These are phyloP conservation scores for Chlorella vulgaris DNA, from an alignment of 139 green algal species.

Conservation along the genomic window DNA sequence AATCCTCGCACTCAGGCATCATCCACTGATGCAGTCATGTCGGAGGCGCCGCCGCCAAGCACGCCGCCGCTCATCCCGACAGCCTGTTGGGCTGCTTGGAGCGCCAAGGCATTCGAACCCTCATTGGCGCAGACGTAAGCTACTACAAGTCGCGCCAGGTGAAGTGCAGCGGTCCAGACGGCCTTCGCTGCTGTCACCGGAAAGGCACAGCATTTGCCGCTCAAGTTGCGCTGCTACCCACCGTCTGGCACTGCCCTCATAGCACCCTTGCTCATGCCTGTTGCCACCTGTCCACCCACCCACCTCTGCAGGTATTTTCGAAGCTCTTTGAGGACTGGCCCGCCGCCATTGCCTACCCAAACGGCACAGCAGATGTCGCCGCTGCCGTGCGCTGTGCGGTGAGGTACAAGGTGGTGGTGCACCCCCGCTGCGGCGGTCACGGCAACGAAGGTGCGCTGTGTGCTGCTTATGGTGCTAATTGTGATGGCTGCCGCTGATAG, in stretches of 20 bases:
- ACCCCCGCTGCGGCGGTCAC: slow-evolving; percentile 9
- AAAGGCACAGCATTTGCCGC: not conserved
- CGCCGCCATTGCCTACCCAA: slow-evolving; percentile 1
- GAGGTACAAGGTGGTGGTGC: not conserved
- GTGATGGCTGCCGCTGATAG: not conserved
- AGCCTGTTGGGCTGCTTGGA: not conserved
- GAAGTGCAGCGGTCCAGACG: not conserved
- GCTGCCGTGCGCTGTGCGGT: not conserved
- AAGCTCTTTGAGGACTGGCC: not conserved
- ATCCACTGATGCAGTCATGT: not conserved
- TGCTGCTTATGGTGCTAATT: not conserved
- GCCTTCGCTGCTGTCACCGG: not conserved
- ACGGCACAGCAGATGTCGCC: not conserved
- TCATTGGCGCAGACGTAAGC: not conserved
- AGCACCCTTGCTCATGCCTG: not conserved
- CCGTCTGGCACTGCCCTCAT: not conserved
- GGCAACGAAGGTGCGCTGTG: slow-evolving; percentile 5
- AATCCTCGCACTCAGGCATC: not conserved
- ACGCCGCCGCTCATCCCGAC: not conserved
- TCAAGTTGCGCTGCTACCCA: not conserved
- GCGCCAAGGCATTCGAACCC: not conserved
- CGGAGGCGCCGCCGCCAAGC: not conserved
- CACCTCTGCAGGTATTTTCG: not conserved
- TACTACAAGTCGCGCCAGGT: not conserved
- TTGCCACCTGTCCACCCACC: not conserved